Evolutionary conservation across 805 yeast species (phyloP).

Genomic region (Debaryomyces maramus): DNA sequence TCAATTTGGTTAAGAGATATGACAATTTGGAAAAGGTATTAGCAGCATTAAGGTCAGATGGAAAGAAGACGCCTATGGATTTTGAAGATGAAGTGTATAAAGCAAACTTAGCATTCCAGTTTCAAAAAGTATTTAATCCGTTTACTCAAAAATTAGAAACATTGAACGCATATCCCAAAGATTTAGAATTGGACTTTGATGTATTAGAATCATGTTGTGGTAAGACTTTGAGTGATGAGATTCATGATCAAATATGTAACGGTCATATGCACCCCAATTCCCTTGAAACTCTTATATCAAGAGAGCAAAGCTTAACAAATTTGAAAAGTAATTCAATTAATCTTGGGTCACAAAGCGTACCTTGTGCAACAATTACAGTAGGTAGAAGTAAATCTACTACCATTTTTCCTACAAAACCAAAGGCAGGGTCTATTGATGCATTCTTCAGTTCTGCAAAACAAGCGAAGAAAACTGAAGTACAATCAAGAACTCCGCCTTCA

Average conservation of each 20-base stretch:
- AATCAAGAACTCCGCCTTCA: slow-evolving; percentile 3
- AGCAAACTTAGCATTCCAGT: slow-evolving; percentile 80
- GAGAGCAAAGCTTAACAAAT: slow-evolving; percentile 40
- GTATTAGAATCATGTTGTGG: slow-evolving; percentile 49
- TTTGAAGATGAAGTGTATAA: slow-evolving; percentile 59
- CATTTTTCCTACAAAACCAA: not conserved
- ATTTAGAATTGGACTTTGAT: slow-evolving; percentile 42
- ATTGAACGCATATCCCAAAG: slow-evolving; percentile 55
- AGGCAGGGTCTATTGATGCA: slow-evolving; percentile 6
- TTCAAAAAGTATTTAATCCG: slow-evolving; percentile 85
- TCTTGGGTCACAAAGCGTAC: slow-evolving; percentile 1
- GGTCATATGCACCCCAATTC: slow-evolving; percentile 72
- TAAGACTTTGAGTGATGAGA: slow-evolving; percentile 37
- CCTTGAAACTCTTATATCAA: slow-evolving; percentile 44
- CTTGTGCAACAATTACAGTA: not conserved
- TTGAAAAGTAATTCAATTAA: slow-evolving; percentile 20
- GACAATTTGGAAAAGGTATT: slow-evolving; percentile 56
- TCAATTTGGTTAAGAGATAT: slow-evolving; percentile 53
- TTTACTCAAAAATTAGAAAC: slow-evolving; percentile 46
- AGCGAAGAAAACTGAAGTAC: not conserved
- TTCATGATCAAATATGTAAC: slow-evolving; percentile 56
- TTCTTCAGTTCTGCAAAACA: slow-evolving; percentile 6
- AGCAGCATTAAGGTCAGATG: slow-evolving; percentile 57
- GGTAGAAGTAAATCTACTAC: not conserved
- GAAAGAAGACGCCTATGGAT: slow-evolving; percentile 56